A percentile compares a stretch with the other conserved stretches of the same genome.
These are phyloP conservation scores for Pichia inconspicua DNA, from an alignment of 1,139 yeast genomes.

Conservation along the genomic window DNA sequence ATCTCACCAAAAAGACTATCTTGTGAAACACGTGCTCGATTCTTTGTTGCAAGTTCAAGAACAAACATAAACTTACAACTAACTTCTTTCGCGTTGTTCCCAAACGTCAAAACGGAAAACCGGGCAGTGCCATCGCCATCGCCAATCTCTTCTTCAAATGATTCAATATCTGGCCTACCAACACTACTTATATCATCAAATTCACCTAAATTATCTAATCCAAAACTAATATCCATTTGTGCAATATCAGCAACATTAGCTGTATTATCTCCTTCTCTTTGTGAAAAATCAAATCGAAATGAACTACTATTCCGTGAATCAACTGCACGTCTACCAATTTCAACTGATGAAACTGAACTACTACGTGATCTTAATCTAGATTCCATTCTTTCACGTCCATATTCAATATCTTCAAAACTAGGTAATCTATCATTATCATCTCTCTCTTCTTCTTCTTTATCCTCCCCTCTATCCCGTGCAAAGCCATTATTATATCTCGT, in stretches of 20 bases:
- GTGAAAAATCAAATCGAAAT: conserved; percentile 14
- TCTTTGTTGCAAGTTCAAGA: conserved; percentile 3
- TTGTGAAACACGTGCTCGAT: conserved; percentile 1
- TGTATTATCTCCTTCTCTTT: not conserved
- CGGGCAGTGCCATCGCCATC: not conserved
- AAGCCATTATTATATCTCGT: not conserved
- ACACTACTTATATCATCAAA: not conserved
- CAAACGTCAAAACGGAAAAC: not conserved
- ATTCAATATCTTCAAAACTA: conserved; percentile 4
- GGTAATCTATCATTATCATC: not conserved
- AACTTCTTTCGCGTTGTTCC: not conserved
- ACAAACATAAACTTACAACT: conserved; percentile 2
- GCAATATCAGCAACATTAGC: conserved; percentile 8
- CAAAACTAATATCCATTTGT: conserved; percentile 9
- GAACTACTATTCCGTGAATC: conserved; percentile 9
- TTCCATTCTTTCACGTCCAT: conserved; percentile 5
- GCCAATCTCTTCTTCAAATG: not conserved
- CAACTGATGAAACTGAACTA: conserved; percentile 23
- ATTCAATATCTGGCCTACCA: not conserved
- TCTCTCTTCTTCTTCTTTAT: too few relatives aligned
- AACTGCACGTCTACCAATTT: conserved; percentile 22
- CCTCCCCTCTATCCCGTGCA: not conserved
- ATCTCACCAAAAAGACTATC: conserved; percentile 1
- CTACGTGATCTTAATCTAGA: conserved; percentile 14
- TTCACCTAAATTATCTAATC: not conserved